These are phyloP conservation scores for Graphilbum sp. DNA, from an alignment of 2,329 filamentous ascomycete genomes.

Conservation along the genomic window DNA sequence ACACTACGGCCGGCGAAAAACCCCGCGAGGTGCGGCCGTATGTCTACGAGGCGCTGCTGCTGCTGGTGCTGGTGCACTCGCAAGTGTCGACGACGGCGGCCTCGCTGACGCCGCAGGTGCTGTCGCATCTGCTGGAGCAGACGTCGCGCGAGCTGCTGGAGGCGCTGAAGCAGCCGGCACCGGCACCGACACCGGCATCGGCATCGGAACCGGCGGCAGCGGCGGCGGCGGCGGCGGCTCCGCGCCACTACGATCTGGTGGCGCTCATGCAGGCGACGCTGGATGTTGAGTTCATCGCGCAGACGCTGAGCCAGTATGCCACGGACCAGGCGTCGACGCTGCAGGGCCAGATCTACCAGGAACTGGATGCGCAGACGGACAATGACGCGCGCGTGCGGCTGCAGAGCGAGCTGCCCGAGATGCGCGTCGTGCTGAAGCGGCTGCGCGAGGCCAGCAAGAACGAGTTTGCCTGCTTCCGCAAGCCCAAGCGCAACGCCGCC, in stretches of 20 bases:
- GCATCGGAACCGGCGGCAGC: background rate
- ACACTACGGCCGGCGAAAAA: too few relatives aligned
- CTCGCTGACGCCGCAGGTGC: slow-evolving; percentile 60
- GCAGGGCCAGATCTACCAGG: slow-evolving; percentile 76
- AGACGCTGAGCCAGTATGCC: slow-evolving; percentile 81
- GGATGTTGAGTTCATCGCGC: slow-evolving; percentile 91
- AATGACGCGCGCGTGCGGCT: slow-evolving; percentile 65
- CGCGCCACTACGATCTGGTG: slow-evolving; percentile 52
- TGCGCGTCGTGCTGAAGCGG: slow-evolving; percentile 74
- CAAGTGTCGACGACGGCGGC: slow-evolving; percentile 69
- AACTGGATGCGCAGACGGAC: slow-evolving; percentile 77
- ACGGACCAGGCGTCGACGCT: slow-evolving; percentile 66
- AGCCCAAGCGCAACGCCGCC: slow-evolving; percentile 27
- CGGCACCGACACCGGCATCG: slow-evolving; percentile 12
- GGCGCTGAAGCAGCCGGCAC: slow-evolving; percentile 56
- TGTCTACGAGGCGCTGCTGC: slow-evolving; percentile 72
- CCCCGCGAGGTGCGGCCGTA: slow-evolving; percentile 73
- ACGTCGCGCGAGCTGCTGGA: slow-evolving; percentile 65
- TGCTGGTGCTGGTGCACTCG: slow-evolving; percentile 79
- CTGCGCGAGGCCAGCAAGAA: slow-evolving; percentile 66
- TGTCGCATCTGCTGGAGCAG: slow-evolving; percentile 76
- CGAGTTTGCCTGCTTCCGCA: slow-evolving; percentile 77
- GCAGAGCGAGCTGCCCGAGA: slow-evolving; percentile 76
- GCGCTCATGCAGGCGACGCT: slow-evolving; percentile 93
- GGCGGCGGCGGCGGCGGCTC: too few relatives aligned